Base-by-base conservation (phyloP, 495 filamentous ascomycete genomes). In the Penicillium maclennaniae region DNA sequence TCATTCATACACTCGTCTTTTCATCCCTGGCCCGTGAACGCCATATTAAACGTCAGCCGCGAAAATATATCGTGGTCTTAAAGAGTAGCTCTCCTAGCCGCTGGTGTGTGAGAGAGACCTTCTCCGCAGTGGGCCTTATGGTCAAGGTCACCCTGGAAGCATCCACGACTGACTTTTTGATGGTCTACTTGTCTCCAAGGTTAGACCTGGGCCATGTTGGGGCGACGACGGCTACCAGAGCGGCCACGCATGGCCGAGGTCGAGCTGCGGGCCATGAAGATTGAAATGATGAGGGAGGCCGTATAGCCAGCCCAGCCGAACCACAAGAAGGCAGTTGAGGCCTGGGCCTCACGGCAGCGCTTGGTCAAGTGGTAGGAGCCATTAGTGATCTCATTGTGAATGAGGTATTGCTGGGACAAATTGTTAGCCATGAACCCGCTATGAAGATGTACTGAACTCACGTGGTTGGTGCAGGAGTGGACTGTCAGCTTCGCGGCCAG, bases 311-410 rank as follows among this genome's bases (percentile, higher is more conserved):
- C 80, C 74, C 85, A 88, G 47, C 74, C 80, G 69, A 89, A 87
- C 83, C 83, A 89, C 53, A 88, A 75, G 76, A 89, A 89, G 0
- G 86, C 85, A 31, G 68, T 75, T 5, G 78, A 71, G 6, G 86
- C 86, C 70, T 89, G 84, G 8, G 83, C 81, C 64, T 89, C 85
- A 38, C 73, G 83, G 69, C 86, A 89, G 58, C 84, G 78, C 69
- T 83, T 83, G 10, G 51, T 23, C 21, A 58, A 69, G 63, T 85
- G 66, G 53, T 49, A 14, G 0, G 83, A 76, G 60, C 84, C 83
- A 56, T 83, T 80, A 53, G 80, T 84, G 60, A 87, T 76, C 43
- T 68, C 61, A 69, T 88, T 89, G 63, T 50, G 65, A 20, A 39
- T 21, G 20, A 77, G 71, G 69, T 88, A 89, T 6, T 28, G 10